phyloP scores from a whole-genome alignment of 441 rosid species.

The Pelargonium cotyledonis region DNA sequence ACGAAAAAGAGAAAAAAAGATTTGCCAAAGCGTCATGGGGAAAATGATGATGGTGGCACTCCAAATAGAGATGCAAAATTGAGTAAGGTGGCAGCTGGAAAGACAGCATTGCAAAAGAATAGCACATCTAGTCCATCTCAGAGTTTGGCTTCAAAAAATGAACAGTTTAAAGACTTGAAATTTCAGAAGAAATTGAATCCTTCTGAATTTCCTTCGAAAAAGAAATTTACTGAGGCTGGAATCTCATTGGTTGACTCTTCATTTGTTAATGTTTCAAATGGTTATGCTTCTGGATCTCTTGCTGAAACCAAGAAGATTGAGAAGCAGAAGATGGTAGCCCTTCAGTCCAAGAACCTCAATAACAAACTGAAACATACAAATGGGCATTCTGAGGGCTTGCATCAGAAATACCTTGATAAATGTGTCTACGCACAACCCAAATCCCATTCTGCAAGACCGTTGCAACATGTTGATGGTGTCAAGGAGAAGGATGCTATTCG shows the following conservation, averaged over 20 bases:
- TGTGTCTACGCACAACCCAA: slow-evolving; percentile 39
- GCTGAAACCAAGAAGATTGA: slow-evolving; percentile 43
- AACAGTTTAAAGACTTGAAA: slow-evolving; percentile 33
- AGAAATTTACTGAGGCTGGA: slow-evolving; percentile 51
- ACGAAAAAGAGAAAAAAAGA: slow-evolving; percentile 87
- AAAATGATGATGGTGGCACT: slow-evolving; percentile 39
- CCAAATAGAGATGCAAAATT: slow-evolving; percentile 52
- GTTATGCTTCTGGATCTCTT: slow-evolving; percentile 32
- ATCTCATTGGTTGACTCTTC: slow-evolving; percentile 34
- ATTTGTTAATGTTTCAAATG: slow-evolving; percentile 40
- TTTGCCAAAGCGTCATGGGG: slow-evolving; percentile 38
- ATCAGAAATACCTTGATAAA: slow-evolving; percentile 50
- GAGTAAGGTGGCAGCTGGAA: slow-evolving; percentile 36
- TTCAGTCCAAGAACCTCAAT: slow-evolving; percentile 33
- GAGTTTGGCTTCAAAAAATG: slow-evolving; percentile 29
- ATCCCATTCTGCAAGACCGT: slow-evolving; percentile 42
- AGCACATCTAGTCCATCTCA: slow-evolving; percentile 31
- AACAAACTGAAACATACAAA: slow-evolving; percentile 51
- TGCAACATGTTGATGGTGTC: slow-evolving; percentile 28
- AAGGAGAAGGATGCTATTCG: slow-evolving; percentile 52
- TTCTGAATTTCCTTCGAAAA: slow-evolving; percentile 44
- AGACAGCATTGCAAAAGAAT: slow-evolving; percentile 34
- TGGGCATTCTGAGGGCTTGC: slow-evolving; percentile 39
- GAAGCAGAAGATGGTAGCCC: slow-evolving; percentile 39
- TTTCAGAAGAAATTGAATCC: slow-evolving; percentile 39